A percentile compares a stretch with the other conserved stretches of the same genome.
These are phyloP conservation scores for Colletotrichum eremochloae DNA, from an alignment of 2,329 filamentous ascomycete species.

Conservation along the genomic window DNA sequence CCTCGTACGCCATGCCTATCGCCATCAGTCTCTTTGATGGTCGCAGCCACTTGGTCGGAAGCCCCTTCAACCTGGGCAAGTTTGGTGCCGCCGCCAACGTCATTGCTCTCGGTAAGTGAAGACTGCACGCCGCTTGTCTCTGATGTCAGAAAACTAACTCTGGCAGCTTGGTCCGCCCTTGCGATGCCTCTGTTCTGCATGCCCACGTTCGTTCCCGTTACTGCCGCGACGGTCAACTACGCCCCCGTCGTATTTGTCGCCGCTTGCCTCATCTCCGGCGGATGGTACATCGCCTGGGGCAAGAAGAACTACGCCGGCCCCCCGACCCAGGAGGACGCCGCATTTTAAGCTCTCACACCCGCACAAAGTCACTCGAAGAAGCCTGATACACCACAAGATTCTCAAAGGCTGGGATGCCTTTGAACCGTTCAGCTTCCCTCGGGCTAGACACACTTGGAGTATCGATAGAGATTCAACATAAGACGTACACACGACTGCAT, in stretches of 20 bases:
- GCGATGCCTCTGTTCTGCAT: slow-evolving; percentile 82
- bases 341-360: slow-evolving; percentile 32
- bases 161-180: slow-evolving; percentile 73
- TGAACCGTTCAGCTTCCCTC: neutral
- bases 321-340: slow-evolving; percentile 58
- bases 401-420: slow-evolving; percentile 3
- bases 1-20: slow-evolving; percentile 77
- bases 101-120: slow-evolving; percentile 70
- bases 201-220: slow-evolving; percentile 74
- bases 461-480: neutral
- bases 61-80: slow-evolving; percentile 71
- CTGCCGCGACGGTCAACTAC: slow-evolving; percentile 75
- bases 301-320: slow-evolving; percentile 77
- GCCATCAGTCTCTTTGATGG: slow-evolving; percentile 72
- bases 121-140: slow-evolving; percentile 31
- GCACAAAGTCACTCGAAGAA: neutral
- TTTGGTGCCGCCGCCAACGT: slow-evolving; percentile 74
- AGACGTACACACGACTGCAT: neutral
- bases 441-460: neutral
- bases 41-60: slow-evolving; percentile 69
- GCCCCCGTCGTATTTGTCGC: slow-evolving; percentile 80
- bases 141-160: slow-evolving; percentile 44
- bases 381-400: neutral
- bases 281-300: slow-evolving; percentile 79
- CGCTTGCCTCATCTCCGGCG: slow-evolving; percentile 70